Base-by-base conservation (phyloP, 345 rosid species). In the Citrus hindsii region DNA sequence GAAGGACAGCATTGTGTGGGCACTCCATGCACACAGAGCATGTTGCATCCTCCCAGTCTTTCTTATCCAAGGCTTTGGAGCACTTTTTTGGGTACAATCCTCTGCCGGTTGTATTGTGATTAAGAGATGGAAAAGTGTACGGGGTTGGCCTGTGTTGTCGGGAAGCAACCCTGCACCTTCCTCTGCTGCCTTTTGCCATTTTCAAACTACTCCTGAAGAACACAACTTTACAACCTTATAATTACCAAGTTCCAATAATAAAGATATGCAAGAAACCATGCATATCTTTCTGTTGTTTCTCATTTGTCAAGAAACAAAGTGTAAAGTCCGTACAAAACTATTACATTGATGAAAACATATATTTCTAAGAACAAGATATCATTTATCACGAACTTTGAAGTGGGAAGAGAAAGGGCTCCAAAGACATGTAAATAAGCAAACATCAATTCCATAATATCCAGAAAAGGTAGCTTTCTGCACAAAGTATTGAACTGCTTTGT, bases 21-120 rank as follows among this genome's bases (percentile, higher is more conserved):
- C 86, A 91, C 85, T 96, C 99, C 95, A 96, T 93, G 86, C 99
- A 96, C 71, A 96, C 98, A 16, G 99, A 91, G 76, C 99, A 96
- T 33, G 89, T 90, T 14, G 88, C 95, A 72, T 88, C 93, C 79
- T 88, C 97, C 97, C 97, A 96, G 73, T 91, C 99, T 79, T 85
- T 88, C 86, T 87, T 89, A 56, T 90, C 92, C 82, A 88, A 63
- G 67, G 74, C 80, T 78, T 87, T 89, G 35, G 89, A 68, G 81
- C 88, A 89, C 67, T 88, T 88, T 82, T 84, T 69, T 5, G 85
- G 69, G 79, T 81, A 77, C 70, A 71, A 53, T 21, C 86, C 87
- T 80, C 16, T 13, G 51, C 82, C 85, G 5, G 85, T 33, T 33
- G 85, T 79, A 35, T 65, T 73, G 2, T 71, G 87, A 24, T 82